Evolutionary conservation across 2,329 filamentous ascomycete species (phyloP).

Genomic region (Penicillium sp.): DNA sequence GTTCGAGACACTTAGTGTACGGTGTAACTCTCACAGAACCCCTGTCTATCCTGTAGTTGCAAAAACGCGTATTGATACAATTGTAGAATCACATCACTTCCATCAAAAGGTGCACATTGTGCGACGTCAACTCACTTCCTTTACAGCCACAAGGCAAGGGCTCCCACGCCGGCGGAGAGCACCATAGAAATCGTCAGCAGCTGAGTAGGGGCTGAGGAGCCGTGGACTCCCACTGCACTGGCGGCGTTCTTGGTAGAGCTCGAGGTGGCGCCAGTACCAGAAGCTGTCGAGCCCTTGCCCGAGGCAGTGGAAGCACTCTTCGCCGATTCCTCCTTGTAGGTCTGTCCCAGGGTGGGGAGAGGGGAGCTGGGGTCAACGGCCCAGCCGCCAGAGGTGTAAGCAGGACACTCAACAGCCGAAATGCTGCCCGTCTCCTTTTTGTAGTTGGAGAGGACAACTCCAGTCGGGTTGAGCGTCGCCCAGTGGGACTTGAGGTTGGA

Average conservation of each 20-base stretch:
- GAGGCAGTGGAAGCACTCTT: conserved; percentile 14
- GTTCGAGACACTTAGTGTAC: not conserved
- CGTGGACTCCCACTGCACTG: conserved; percentile 19
- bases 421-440: conserved; percentile 64
- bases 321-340: conserved; percentile 28
- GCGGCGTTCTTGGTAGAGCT: conserved; percentile 20
- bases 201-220: conserved; percentile 23
- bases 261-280: conserved; percentile 21
- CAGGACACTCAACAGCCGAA: conserved; percentile 72
- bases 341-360: conserved; percentile 72
- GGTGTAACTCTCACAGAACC: conserved; percentile 6
- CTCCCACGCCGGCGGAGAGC: conserved; percentile 31
- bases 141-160: conserved; percentile 35
- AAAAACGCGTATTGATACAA: conserved; percentile 31
- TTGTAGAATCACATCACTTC: conserved; percentile 1
- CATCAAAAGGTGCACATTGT: not conserved
- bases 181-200: conserved; percentile 28
- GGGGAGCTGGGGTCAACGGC: conserved; percentile 71
- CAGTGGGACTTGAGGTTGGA: conserved; percentile 76
- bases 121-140: not conserved
- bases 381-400: conserved; percentile 73
- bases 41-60: conserved; percentile 24
- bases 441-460: conserved; percentile 71
- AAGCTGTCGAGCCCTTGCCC: conserved; percentile 13
- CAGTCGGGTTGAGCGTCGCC: conserved; percentile 72